phyloP scores from a whole-genome alignment of 2,329 filamentous ascomycete genomes.

The Pseudogymnoascus sp. region DNA sequence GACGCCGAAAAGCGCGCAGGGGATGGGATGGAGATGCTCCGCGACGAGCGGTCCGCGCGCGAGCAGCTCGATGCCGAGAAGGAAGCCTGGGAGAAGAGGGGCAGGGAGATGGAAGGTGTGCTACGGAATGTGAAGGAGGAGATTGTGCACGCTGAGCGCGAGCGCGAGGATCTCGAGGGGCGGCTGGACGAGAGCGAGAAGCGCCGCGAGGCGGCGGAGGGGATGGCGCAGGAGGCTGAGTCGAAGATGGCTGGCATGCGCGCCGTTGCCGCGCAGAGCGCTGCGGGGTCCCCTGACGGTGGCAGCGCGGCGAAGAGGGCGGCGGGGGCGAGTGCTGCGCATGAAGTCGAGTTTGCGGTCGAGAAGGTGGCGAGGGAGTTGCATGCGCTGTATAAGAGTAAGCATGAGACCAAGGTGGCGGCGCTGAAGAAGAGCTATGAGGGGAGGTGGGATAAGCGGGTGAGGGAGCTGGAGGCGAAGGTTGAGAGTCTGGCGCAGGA shows the following conservation, averaged over 20 bases:
- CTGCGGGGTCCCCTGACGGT: constrained; percentile 1
- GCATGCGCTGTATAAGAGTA: constrained; percentile 88
- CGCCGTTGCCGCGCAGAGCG: constrained; percentile 32
- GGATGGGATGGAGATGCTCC: constrained; percentile 72
- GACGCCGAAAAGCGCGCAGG: constrained; percentile 91
- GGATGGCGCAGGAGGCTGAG: constrained; percentile 67
- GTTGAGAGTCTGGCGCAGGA: constrained; percentile 63
- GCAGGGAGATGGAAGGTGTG: constrained; percentile 76
- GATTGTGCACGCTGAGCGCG: constrained; percentile 67
- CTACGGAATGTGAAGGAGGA: constrained; percentile 74
- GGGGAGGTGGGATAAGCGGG: constrained; percentile 79
- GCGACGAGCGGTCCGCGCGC: constrained; percentile 63
- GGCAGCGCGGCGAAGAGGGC: constrained; percentile 22
- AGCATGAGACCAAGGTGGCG: constrained; percentile 92
- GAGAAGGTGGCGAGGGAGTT: constrained; percentile 92
- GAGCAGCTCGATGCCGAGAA: constrained; percentile 70
- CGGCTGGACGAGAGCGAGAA: constrained; percentile 72
- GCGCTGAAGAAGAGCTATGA: constrained; percentile 83
- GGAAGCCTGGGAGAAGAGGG: constrained; percentile 74
- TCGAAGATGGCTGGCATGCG: constrained; percentile 68
- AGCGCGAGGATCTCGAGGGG: constrained; percentile 68
- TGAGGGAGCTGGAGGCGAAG: constrained; percentile 66
- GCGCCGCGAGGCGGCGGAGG: constrained; percentile 64
- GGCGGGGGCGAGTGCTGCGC: constrained; percentile 25
- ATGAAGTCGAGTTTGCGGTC: constrained; percentile 73